Evolutionary conservation across 2,329 filamentous ascomycete species (phyloP).

Genomic region (Xylariomycetidae sp.): DNA sequence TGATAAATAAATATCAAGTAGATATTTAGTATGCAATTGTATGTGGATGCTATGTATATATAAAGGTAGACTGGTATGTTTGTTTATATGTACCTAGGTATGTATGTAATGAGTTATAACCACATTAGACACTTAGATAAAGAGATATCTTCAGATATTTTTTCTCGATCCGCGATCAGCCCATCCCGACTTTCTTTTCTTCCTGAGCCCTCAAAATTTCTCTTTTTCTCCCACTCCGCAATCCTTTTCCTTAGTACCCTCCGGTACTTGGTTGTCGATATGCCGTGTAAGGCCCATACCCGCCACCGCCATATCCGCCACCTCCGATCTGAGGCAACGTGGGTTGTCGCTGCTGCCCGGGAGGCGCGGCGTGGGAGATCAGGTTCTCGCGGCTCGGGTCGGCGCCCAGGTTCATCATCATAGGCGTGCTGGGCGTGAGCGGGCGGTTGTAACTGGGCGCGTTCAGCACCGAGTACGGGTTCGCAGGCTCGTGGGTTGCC

Average conservation of each 20-base stretch:
- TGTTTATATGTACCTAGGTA: background rate
- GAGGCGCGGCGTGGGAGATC: conserved; percentile 35
- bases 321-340: conserved; percentile 28
- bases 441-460: conserved; percentile 26
- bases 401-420: conserved; percentile 8
- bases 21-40: background rate
- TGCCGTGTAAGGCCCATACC: conserved; percentile 7
- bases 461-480: conserved; percentile 20
- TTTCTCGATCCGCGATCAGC: background rate
- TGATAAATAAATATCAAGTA: no score
- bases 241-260: no score
- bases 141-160: background rate
- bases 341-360: conserved; percentile 31
- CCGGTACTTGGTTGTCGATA: no score
- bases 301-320: conserved; percentile 13
- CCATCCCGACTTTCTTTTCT: conserved; percentile 1
- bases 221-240: conserved; percentile 1
- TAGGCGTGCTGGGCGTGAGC: conserved; percentile 30
- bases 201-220: conserved; percentile 4
- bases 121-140: background rate
- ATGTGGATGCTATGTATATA: background rate
- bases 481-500: conserved; percentile 15
- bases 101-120: background rate
- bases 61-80: no score
- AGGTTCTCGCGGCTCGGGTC: conserved; percentile 35